Evolutionary conservation across 257 asterid species (phyloP).

Genomic region (Plantago ovata): DNA sequence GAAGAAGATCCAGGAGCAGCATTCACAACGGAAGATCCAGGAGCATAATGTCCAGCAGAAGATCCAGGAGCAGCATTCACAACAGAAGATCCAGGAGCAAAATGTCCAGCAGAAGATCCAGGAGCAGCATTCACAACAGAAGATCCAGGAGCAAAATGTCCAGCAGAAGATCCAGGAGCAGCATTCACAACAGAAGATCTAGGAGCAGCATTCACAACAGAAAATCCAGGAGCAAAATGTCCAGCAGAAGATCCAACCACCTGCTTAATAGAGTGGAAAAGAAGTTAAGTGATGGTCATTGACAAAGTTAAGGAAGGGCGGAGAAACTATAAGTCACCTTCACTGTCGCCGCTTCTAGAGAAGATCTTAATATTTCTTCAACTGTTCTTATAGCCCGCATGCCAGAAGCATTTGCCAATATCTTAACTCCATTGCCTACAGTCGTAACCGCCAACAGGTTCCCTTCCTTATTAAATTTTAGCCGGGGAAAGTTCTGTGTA

Average conservation of each 20-base stretch:
- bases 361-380: slow-evolving; percentile 77
- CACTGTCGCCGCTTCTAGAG: slow-evolving; percentile 68
- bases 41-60: no score
- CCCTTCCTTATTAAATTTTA: slow-evolving; percentile 95
- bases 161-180: no score
- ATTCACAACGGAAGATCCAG: no score
- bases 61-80: no score
- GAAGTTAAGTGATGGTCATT: slow-evolving; percentile 7
- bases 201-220: no score
- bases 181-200: no score
- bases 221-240: slow-evolving; percentile 61
- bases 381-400: slow-evolving; percentile 67
- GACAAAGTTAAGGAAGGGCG: slow-evolving; percentile 11
- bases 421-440: slow-evolving; percentile 84
- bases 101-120: no score
- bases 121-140: no score
- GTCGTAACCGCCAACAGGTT: slow-evolving; percentile 93
- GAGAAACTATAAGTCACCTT: slow-evolving; percentile 51
- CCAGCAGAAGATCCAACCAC: slow-evolving; percentile 72
- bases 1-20: no score
- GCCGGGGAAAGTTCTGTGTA: slow-evolving; percentile 76
- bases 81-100: no score
- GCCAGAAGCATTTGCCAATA: slow-evolving; percentile 82
- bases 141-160: no score
- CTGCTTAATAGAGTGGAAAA: slow-evolving; percentile 34